Conservation (phyloP, 2,329 filamentous ascomycete species). For the Apiospora pterosperma region DNA sequence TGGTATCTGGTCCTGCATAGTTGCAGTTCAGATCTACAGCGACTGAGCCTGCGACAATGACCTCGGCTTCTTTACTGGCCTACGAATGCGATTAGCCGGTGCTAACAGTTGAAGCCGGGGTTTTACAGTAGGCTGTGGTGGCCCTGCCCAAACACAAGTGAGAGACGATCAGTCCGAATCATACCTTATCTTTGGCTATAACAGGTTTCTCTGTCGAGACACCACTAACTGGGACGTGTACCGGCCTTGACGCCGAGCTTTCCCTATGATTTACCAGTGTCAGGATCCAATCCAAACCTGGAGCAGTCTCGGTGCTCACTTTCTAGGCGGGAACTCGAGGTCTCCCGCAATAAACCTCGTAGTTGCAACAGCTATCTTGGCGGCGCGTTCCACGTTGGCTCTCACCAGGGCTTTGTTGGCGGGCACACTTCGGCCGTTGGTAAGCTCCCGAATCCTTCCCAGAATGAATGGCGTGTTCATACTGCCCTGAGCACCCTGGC, state of each 20-base stretch:
- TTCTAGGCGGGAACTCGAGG: constrained; percentile 16
- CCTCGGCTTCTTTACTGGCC: constrained; percentile 38
- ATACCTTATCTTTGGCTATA: constrained; percentile 1
- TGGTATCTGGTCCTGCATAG: constrained; percentile 40
- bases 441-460: constrained; percentile 74
- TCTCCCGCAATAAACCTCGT: constrained; percentile 38
- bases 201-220: not conserved
- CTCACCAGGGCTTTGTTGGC: constrained; percentile 67
- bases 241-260: not conserved
- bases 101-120: not conserved
- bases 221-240: not conserved
- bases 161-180: not conserved
- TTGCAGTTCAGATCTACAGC: constrained; percentile 88
- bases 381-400: constrained; percentile 51
- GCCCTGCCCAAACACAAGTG: not conserved
- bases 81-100: not conserved
- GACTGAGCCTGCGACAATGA: constrained; percentile 88
- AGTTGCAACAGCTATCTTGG: constrained; percentile 52
- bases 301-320: constrained; percentile 20
- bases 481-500: constrained; percentile 66
- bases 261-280: not conserved
- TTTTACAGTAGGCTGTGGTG: not conserved
- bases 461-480: constrained; percentile 85
- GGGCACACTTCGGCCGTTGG: constrained; percentile 63
- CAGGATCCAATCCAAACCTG: not conserved